These are phyloP conservation scores for Colletotrichum neosansevieriae DNA, from an alignment of 2,329 filamentous ascomycete species.

Conservation along the genomic window DNA sequence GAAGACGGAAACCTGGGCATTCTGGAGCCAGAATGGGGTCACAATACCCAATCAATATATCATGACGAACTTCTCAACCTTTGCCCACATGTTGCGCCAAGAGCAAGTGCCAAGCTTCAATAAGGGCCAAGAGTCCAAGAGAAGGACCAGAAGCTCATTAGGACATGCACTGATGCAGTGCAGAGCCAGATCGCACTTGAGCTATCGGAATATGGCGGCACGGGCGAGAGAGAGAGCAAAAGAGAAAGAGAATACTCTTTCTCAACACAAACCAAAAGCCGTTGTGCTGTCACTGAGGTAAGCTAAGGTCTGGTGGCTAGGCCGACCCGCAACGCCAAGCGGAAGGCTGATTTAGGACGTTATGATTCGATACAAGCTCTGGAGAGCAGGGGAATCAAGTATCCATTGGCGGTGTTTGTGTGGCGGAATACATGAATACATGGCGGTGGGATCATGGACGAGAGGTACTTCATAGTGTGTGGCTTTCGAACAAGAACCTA, in stretches of 20 bases:
- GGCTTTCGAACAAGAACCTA: background rate
- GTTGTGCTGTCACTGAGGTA: constrained; percentile 12
- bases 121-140: constrained; percentile 17
- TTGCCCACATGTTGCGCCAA: constrained; percentile 25
- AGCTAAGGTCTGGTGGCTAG: background rate
- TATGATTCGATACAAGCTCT: constrained; percentile 26
- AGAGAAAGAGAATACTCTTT: background rate
- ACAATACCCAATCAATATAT: constrained; percentile 15
- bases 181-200: too few species aligned
- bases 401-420: background rate
- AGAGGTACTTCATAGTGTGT: background rate
- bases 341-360: constrained; percentile 29
- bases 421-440: background rate
- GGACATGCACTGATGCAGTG: too few species aligned
- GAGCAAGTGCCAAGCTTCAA: constrained; percentile 15
- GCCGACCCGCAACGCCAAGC: constrained; percentile 27
- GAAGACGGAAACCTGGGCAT: constrained; percentile 18
- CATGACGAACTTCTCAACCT: constrained; percentile 10
- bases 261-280: background rate
- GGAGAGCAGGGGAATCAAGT: constrained; percentile 10
- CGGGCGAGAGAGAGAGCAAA: background rate
- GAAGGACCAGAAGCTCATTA: background rate
- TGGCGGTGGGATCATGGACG: constrained; percentile 10
- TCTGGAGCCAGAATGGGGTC: constrained; percentile 8
- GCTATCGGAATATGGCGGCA: too few species aligned